Evolutionary conservation across 345 rosid genomes (phyloP), one percentile per base, ranked within the genome.

Genomic region (Geranium rotundifolium): DNA sequence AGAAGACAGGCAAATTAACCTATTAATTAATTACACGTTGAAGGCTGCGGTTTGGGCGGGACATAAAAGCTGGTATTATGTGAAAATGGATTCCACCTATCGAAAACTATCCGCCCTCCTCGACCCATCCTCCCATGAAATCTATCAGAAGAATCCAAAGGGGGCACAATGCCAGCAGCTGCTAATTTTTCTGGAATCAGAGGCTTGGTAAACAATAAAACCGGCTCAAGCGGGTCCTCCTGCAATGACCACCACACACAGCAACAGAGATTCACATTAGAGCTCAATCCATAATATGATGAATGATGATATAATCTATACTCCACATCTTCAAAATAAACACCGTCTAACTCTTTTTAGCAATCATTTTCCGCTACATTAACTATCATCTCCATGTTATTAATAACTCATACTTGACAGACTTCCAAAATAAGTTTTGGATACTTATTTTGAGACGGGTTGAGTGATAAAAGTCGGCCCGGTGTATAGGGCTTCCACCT

Each of bases 221-320:
- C 85, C 0, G 99, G 96, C 84, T 95, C 96, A 37, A 77, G 73
- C 65, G 92, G 90, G 80, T 90, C 99, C 97, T 95, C 99, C 99
- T 95, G 86, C 68, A 71, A 61, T 19, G 16, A 64, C 59, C 71
- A 23, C 27, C 41, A 4, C 41, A 34, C 1, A 34, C 63, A 16
- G 49, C 4, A 14, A 34, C 19, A 19, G 12, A 1, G 14, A 56
- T 23, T 23, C 41, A 34, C 41, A 34, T 34, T 34, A 34, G 41
- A 34, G 41, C 2, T 4, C 41, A 55, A 23, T 31, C 41, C 10
- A 49, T 23, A 3, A 54, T 18, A 54, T 7, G n/a, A 31, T 31
- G 7, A 1, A 34, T 4, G 10, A 34, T 23, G 27, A 23, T 23
- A 23, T 23, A 0, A 23, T 23, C 27, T 1, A 23, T 23, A 23